phyloP scores from a whole-genome alignment of 768 basidiomycete species.

The Psilocybe sp. region DNA sequence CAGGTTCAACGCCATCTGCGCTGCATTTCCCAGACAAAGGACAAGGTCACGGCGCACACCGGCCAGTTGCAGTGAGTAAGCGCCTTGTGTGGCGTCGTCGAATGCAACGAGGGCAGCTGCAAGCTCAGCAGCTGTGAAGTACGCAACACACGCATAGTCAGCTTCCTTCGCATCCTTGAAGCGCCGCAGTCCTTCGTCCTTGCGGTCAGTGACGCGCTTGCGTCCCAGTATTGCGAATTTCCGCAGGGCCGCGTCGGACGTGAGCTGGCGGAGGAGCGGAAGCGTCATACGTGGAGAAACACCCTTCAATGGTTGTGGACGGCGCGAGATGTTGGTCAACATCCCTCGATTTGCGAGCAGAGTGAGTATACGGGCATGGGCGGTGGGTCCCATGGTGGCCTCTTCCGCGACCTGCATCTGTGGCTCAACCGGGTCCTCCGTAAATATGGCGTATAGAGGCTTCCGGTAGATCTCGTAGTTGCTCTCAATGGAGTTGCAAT shows the following conservation, averaged over 20 bases:
- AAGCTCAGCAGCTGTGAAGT: constrained; percentile 27
- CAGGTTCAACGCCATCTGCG: constrained; percentile 29
- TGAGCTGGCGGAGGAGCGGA: constrained; percentile 21
- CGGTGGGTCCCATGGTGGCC: constrained; percentile 22
- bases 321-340: constrained; percentile 15
- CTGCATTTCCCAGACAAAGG: constrained; percentile 29
- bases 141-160: constrained; percentile 20
- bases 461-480: constrained; percentile 15
- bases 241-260: constrained; percentile 18
- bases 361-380: constrained; percentile 23
- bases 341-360: constrained; percentile 25
- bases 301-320: constrained; percentile 20
- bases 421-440: constrained; percentile 13
- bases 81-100: constrained; percentile 23
- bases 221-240: constrained; percentile 18
- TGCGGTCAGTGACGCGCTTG: constrained; percentile 15
- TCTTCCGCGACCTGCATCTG: constrained; percentile 20
- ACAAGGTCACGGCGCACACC: constrained; percentile 27
- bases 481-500: constrained; percentile 12
- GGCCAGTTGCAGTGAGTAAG: constrained; percentile 14
- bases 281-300: constrained; percentile 13
- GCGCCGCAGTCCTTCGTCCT: constrained; percentile 19
- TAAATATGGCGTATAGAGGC: constrained; percentile 15
- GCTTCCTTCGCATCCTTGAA: constrained; percentile 12
- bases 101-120: constrained; percentile 28